Percentiles rank a stretch among this genome's conserved stretches.
These are phyloP conservation scores for Luffa aegyptiaca DNA, from an alignment of 306 rosid species.

Conservation along the genomic window DNA sequence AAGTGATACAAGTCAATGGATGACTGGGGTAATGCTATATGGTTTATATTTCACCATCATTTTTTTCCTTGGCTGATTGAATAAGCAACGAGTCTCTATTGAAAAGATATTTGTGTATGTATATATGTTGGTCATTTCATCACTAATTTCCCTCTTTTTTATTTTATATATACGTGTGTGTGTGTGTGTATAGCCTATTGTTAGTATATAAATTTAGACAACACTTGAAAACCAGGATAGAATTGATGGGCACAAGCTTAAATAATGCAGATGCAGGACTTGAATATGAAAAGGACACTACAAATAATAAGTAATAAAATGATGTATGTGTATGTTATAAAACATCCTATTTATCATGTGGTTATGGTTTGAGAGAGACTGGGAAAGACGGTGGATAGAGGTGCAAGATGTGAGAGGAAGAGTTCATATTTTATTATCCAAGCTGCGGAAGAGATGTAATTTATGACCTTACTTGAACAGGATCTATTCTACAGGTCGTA, in stretches of 20 bases:
- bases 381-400: background rate
- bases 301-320: background rate
- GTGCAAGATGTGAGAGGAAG: background rate
- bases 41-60: background rate
- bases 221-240: background rate
- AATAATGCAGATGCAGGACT: background rate
- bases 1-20: slow-evolving; percentile 1
- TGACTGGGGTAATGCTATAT: slow-evolving; percentile 9
- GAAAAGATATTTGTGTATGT: background rate
- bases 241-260: background rate
- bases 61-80: background rate
- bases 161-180: too few relatives aligned
- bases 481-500: too few relatives aligned
- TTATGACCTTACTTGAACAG: background rate
- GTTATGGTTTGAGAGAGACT: background rate
- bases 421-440: background rate
- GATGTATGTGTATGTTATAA: background rate
- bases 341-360: background rate
- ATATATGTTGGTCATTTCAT: background rate
- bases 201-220: background rate
- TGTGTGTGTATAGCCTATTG: background rate
- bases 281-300: background rate
- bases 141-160: background rate
- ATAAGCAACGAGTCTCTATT: background rate
- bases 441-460: background rate